Conservation (phyloP, 2,329 filamentous ascomycete genomes). For the Metarhizium anisopliae region DNA sequence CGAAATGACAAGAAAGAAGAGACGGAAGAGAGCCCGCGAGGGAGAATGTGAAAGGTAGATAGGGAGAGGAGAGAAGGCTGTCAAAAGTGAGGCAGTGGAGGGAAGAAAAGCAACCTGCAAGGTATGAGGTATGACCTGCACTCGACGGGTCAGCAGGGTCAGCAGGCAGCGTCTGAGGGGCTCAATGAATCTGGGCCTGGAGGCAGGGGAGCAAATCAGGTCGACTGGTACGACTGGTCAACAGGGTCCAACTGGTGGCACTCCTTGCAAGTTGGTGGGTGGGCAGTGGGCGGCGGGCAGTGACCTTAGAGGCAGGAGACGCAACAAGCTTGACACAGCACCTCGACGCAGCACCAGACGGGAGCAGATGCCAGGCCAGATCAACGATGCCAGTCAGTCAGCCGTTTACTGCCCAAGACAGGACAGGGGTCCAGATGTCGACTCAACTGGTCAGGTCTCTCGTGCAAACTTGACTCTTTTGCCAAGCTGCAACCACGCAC, state of each 20-base stretch:
- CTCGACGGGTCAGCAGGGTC: neutral
- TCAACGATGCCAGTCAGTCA: neutral
- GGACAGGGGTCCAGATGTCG: neutral
- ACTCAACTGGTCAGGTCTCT: neutral
- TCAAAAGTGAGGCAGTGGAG: slow-evolving; percentile 8
- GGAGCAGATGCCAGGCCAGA: neutral
- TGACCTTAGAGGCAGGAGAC: neutral
- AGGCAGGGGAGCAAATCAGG: neutral
- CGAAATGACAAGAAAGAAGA: slow-evolving; percentile 8
- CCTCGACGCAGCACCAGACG: too few relatives aligned
- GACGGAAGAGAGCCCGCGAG: slow-evolving; percentile 8
- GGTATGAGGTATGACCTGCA: neutral
- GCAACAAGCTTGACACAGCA: neutral
- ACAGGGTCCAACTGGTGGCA: neutral
- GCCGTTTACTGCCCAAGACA: neutral
- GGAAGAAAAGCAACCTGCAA: neutral
- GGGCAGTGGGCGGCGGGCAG: neutral
- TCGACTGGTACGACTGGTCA: neutral
- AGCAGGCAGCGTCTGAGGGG: neutral
- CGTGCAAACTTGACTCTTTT: neutral
- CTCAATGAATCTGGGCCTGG: neutral
- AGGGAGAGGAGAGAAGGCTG: slow-evolving; percentile 16
- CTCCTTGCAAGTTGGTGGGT: neutral
- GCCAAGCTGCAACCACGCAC: neutral
- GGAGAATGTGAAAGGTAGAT: slow-evolving; percentile 9